phyloP scores from a whole-genome alignment of 1,284 basidiomycete genomes.

The Tetrapyrgos nigripes region DNA sequence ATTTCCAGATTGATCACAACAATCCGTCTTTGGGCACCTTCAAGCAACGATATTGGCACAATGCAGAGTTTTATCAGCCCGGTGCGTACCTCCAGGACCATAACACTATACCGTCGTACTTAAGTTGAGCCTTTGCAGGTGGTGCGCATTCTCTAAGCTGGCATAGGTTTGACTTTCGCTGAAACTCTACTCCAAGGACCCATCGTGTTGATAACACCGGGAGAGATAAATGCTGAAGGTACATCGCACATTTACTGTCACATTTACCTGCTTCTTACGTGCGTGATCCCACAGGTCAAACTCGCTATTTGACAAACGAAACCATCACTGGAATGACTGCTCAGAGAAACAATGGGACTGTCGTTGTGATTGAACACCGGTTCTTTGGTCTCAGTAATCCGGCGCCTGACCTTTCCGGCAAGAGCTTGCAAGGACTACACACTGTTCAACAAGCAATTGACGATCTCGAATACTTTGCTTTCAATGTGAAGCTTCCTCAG shows the following conservation, averaged over 20 bases:
- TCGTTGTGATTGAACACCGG: slow-evolving; percentile 58
- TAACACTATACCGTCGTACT: neutral
- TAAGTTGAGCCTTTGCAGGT: slow-evolving; percentile 41
- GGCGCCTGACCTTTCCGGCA: slow-evolving; percentile 62
- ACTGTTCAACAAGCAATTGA: slow-evolving; percentile 79
- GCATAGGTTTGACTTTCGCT: neutral
- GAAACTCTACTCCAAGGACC: slow-evolving; percentile 2
- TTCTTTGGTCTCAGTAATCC: slow-evolving; percentile 62
- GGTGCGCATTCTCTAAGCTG: slow-evolving; percentile 36
- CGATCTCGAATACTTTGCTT: slow-evolving; percentile 73
- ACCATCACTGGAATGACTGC: slow-evolving; percentile 74
- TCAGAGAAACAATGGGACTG: slow-evolving; percentile 67
- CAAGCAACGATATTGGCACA: slow-evolving; percentile 74
- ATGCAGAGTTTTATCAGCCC: slow-evolving; percentile 64
- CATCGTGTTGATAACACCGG: slow-evolving; percentile 44
- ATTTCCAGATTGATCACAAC: slow-evolving; percentile 62
- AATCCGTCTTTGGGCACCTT: slow-evolving; percentile 77
- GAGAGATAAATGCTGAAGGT: slow-evolving; percentile 44
- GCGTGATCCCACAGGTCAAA: slow-evolving; percentile 46
- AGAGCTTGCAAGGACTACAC: slow-evolving; percentile 60
- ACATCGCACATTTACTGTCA: slow-evolving; percentile 4
- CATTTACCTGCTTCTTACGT: neutral
- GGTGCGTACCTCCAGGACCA: too few relatives aligned
- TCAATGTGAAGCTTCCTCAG: slow-evolving; percentile 71
- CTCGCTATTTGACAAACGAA: slow-evolving; percentile 64